phyloP scores from a whole-genome alignment of 2,329 filamentous ascomycete genomes.

The Aspergillus neoniger region DNA sequence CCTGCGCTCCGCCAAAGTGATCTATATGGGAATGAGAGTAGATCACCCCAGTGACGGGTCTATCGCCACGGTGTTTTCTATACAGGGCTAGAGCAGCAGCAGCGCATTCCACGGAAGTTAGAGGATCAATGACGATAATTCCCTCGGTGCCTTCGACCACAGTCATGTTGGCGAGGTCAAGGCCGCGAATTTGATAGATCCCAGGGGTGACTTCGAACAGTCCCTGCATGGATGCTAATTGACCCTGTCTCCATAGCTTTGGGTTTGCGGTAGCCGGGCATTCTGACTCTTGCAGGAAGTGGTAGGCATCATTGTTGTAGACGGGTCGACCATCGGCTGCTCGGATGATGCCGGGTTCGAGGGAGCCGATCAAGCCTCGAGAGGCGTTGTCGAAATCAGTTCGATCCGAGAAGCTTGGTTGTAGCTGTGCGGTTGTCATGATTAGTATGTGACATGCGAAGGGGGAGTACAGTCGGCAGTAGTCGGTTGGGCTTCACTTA shows the following conservation, averaged over 20 bases:
- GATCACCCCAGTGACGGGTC: slow-evolving; percentile 38
- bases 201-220: slow-evolving; percentile 39
- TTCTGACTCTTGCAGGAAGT: slow-evolving; percentile 29
- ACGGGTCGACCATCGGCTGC: slow-evolving; percentile 30
- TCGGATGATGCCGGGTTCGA: slow-evolving; percentile 24
- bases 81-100: slow-evolving; percentile 40
- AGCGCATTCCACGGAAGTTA: slow-evolving; percentile 41
- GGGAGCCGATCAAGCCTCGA: slow-evolving; percentile 25
- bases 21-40: slow-evolving; percentile 48
- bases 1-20: slow-evolving; percentile 39
- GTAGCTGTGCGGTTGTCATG: slow-evolving; percentile 2
- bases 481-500: background rate
- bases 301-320: slow-evolving; percentile 36
- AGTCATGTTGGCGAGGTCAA: slow-evolving; percentile 47
- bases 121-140: slow-evolving; percentile 44
- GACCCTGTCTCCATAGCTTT: slow-evolving; percentile 40
- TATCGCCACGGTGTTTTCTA: slow-evolving; percentile 21
- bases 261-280: slow-evolving; percentile 32
- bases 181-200: slow-evolving; percentile 46
- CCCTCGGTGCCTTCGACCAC: slow-evolving; percentile 41
- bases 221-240: slow-evolving; percentile 35
- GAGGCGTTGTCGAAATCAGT: slow-evolving; percentile 22
- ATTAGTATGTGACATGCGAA: background rate
- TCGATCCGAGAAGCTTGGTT: slow-evolving; percentile 12
- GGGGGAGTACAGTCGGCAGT: background rate